Evolutionary conservation across 805 yeast genomes (phyloP).

Genomic region (Starmerella roubikii): DNA sequence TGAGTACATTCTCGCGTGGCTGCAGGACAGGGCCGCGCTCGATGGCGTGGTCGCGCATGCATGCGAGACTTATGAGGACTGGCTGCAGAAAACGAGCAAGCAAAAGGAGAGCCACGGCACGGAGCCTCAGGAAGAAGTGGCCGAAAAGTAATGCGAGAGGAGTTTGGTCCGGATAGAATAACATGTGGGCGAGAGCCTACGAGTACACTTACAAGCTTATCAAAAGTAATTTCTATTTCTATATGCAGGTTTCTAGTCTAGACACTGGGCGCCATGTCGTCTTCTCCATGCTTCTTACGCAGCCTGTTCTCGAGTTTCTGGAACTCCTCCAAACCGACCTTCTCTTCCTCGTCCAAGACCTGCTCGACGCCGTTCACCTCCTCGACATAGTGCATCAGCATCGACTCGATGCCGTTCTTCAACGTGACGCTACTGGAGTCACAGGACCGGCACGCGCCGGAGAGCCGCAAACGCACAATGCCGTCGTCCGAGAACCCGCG

Average conservation of each 20-base stretch:
- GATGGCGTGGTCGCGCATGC: conserved; percentile 46
- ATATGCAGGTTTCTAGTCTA: no score
- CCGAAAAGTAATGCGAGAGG: no score
- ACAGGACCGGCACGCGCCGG: conserved; percentile 94
- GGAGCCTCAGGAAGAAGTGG: no score
- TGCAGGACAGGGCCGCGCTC: conserved; percentile 73
- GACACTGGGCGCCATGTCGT: conserved; percentile 18
- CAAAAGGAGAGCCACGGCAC: no score
- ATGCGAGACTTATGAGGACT: neutral
- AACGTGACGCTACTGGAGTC: conserved; percentile 82
- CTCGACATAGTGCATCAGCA: conserved; percentile 93
- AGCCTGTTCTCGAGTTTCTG: conserved; percentile 63
- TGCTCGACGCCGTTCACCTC: conserved; percentile 84
- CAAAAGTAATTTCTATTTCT: no score
- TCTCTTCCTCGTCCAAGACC: conserved; percentile 66
- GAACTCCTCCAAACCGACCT: conserved; percentile 65
- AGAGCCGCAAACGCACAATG: conserved; percentile 70
- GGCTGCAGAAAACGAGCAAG: neutral
- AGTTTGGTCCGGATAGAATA: no score
- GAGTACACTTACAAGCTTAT: no score
- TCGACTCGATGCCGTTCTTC: conserved; percentile 91
- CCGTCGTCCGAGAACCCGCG: conserved; percentile 81
- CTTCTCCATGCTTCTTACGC: conserved; percentile 23
- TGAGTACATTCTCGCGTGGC: conserved; percentile 67
- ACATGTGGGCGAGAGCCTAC: no score